These are phyloP conservation scores for Malassezia restricta DNA, from an alignment of 1,284 basidiomycete genomes.

Conservation along the genomic window DNA sequence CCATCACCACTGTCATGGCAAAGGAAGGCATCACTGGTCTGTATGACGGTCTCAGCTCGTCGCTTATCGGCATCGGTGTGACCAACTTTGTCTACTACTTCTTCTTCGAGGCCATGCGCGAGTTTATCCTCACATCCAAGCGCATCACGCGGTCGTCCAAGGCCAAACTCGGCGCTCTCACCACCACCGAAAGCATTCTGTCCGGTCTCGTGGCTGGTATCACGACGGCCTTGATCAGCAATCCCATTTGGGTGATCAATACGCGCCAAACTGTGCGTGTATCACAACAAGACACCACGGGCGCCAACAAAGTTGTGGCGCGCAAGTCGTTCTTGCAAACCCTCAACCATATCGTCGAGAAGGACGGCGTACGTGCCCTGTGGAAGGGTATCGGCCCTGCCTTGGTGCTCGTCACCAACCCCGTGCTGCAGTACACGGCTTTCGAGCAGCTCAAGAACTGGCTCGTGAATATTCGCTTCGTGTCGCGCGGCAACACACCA, in stretches of 20 bases:
- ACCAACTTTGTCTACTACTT: conserved; percentile 63
- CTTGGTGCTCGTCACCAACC: conserved; percentile 83
- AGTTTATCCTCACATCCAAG: conserved; percentile 42
- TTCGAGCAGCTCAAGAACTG: conserved; percentile 45
- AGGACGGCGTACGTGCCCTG: conserved; percentile 68
- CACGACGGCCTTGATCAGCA: conserved; percentile 76
- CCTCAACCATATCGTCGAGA: conserved; percentile 60
- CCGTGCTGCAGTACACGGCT: conserved; percentile 58
- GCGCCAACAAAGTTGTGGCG: conserved; percentile 17
- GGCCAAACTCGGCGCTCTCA: conserved; percentile 51
- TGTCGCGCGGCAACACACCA: conserved; percentile 16
- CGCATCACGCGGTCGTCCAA: conserved; percentile 32
- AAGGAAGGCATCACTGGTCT: conserved; percentile 73
- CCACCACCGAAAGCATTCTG: conserved; percentile 75
- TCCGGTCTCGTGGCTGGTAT: conserved; percentile 80
- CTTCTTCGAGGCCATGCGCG: conserved; percentile 46
- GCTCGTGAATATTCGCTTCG: conserved; percentile 29
- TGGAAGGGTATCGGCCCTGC: conserved; percentile 95
- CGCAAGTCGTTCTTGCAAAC: conserved; percentile 52
- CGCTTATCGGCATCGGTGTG: conserved; percentile 76
- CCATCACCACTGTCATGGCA: conserved; percentile 64
- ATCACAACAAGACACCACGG: conserved; percentile 9
- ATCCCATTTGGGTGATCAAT: conserved; percentile 61
- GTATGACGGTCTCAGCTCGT: conserved; percentile 76
- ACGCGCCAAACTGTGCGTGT: conserved; percentile 60